phyloP scores from a whole-genome alignment of 768 basidiomycete genomes.

The Collybia mongolica region DNA sequence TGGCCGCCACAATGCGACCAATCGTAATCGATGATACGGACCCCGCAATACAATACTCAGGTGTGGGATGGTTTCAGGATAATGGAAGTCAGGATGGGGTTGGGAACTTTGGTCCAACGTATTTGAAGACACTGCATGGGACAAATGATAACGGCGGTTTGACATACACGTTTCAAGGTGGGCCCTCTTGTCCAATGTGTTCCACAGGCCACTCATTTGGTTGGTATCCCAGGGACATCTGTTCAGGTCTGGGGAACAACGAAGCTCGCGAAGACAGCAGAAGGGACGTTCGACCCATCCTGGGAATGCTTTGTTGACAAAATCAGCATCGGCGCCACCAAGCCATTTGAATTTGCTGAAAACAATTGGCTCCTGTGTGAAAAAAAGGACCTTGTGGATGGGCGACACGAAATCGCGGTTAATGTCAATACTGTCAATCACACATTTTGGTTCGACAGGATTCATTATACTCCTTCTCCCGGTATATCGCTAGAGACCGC shows the following conservation, averaged over 20 bases:
- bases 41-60: slow-evolving; percentile 18
- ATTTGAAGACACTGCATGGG: slow-evolving; percentile 18
- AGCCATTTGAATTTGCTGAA: slow-evolving; percentile 14
- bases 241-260: neutral
- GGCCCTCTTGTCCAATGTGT: neutral
- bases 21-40: slow-evolving; percentile 20
- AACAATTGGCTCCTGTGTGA: slow-evolving; percentile 25
- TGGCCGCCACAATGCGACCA: neutral
- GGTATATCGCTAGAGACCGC: slow-evolving; percentile 10
- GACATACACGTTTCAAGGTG: slow-evolving; percentile 14
- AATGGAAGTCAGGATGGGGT: slow-evolving; percentile 8
- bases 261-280: neutral
- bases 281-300: slow-evolving; percentile 13
- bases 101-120: slow-evolving; percentile 17
- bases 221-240: neutral
- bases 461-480: slow-evolving; percentile 4
- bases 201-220: too few species aligned
- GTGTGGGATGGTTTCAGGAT: slow-evolving; percentile 13
- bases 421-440: slow-evolving; percentile 10
- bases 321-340: slow-evolving; percentile 17
- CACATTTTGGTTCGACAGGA: slow-evolving; percentile 7
- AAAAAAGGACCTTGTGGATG: slow-evolving; percentile 16
- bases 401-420: slow-evolving; percentile 21
- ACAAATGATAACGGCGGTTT: slow-evolving; percentile 12
- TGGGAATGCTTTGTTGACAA: slow-evolving; percentile 22